Base-by-base conservation (phyloP, 306 rosid genomes). In the Vigna reflexopilosa region DNA sequence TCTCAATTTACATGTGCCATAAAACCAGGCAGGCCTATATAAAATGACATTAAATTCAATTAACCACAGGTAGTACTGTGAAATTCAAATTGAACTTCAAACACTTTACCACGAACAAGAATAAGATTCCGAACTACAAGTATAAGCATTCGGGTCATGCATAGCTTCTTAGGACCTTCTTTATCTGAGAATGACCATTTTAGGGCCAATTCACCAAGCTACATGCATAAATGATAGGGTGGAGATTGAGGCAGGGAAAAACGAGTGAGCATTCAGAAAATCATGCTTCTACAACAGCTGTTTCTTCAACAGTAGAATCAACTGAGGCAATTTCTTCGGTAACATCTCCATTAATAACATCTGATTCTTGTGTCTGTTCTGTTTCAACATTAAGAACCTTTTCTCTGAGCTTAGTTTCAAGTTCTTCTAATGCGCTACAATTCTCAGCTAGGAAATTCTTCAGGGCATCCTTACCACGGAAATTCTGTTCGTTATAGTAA, bases 271-370 rank as follows among this genome's bases (percentile, higher is more conserved):
- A 77, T 30, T 55, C 8, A 61, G 9, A 76, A 52, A 69, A 52
- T 88, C 82, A 90, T 14, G 83, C 92, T 82, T 87, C 91, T 42
- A 84, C 90, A 50, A 86, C 86, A 7, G 78, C 73, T 34, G 67
- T 67, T 66, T 91, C 98, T 80, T 90, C 96, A 2, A 88, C 96
- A 0, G 94, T 89, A 70, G 93, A 91, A 85, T 84, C 89, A 9
- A 87, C 80, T 14, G 88, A 74, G 17, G 84, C 56, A 75, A 59
- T 73, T 81, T 91, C 97, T 78, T 87, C 84, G 13, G 54, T 38
- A 26, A 67, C 77, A 38, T 76, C 83, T 81, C 38, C 89, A 26
- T 67, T 82, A 7, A 63, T 26, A 3, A 63, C 55, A 52, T 76
- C 88, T 40, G 83, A 78, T n/a, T 80, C 93, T 17, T 67, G 32